Base-by-base conservation (phyloP, 306 rosid species). In the Corylus heterophylla region DNA sequence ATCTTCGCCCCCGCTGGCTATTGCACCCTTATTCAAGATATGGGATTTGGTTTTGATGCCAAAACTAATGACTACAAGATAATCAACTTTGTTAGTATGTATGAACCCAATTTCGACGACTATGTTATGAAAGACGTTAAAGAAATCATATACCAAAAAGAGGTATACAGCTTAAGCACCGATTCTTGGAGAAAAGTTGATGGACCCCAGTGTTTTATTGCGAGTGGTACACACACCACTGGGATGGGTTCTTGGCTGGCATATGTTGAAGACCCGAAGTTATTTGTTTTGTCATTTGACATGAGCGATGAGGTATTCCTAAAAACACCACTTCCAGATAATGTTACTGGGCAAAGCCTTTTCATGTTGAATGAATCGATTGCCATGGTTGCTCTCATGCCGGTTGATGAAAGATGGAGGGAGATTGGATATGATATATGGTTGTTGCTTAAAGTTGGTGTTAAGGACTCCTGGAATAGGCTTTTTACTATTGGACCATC, bases 51-150 rank as follows among this genome's bases (percentile, higher is more conserved):
- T 39, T 39, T 39, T 39, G 44, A 39, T 39, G 16, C 10, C 5
- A 63, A 63, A 29, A 63, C 42, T 63, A 63, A 63, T 29, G 69
- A 63, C 44, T 63, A 63, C 69, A 63, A 63, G 42, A 8, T 63
- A n/a, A n/a, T 63, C 8, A 29, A 4, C 4, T 1, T 63, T 12
- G 11, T 31, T 11, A 29, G 5, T 1, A 8, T 59, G 2, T 10
- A 13, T 12, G 17, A 63, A 1, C 35, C 2, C 2, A 31, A 1
- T 31, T 31, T 31, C 35, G 35, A 31, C 2, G 1, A 1, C 35
- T 31, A 31, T 31, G 0, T 1, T 31, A 31, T 0, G 35, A 31
- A 31, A 1, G 0, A 31, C 35, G 35, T 31, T 31, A 2, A 31
- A 1, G 35, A 31, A 1, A 31, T 31, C 35, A 31, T 31, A 31